A percentile compares a stretch with the other conserved stretches of the same genome.
These are phyloP conservation scores for Aspergillus sp. DNA, from an alignment of 2,329 filamentous ascomycete genomes.

Conservation along the genomic window DNA sequence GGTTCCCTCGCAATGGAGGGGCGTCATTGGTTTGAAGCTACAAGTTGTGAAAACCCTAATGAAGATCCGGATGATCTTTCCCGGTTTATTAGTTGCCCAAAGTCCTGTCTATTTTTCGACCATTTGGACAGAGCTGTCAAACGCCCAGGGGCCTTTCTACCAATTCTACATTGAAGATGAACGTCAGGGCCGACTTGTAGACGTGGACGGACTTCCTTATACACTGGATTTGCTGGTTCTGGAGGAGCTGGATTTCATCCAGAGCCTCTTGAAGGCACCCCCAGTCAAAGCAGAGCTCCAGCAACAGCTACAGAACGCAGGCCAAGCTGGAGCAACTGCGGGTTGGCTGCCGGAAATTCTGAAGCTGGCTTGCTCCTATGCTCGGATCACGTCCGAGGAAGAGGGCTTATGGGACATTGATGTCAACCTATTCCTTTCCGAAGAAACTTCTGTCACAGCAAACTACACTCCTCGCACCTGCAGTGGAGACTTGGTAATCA, in stretches of 20 bases:
- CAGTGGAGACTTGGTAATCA: conserved; percentile 87
- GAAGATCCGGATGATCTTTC: conserved; percentile 82
- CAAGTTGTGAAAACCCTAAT: conserved; percentile 92
- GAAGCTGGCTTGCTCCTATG: conserved; percentile 79
- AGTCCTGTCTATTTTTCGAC: conserved; percentile 80
- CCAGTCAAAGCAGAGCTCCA: conserved; percentile 89
- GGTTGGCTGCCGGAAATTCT: conserved; percentile 87
- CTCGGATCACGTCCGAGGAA: conserved; percentile 88
- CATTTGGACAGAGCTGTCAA: conserved; percentile 83
- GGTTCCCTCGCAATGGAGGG: conserved; percentile 70
- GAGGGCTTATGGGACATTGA: conserved; percentile 96
- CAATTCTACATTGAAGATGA: conserved; percentile 83
- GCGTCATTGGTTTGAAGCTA: conserved; percentile 80
- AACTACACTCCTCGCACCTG: conserved; percentile 96
- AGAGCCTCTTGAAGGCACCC: conserved; percentile 82
- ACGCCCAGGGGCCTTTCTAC: conserved; percentile 71
- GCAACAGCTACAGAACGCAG: conserved; percentile 65
- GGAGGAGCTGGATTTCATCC: conserved; percentile 93
- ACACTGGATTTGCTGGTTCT: conserved; percentile 90
- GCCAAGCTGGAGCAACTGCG: conserved; percentile 61
- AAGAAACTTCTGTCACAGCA: conserved; percentile 90
- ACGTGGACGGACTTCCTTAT: conserved; percentile 87
- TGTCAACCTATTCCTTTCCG: conserved; percentile 89
- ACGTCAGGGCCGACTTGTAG: conserved; percentile 82
- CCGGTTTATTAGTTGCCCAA: conserved; percentile 76